Evolutionary conservation across 768 basidiomycete genomes (phyloP), one percentile per base, ranked within the genome.

Genomic region (Crepidotus variabilis): DNA sequence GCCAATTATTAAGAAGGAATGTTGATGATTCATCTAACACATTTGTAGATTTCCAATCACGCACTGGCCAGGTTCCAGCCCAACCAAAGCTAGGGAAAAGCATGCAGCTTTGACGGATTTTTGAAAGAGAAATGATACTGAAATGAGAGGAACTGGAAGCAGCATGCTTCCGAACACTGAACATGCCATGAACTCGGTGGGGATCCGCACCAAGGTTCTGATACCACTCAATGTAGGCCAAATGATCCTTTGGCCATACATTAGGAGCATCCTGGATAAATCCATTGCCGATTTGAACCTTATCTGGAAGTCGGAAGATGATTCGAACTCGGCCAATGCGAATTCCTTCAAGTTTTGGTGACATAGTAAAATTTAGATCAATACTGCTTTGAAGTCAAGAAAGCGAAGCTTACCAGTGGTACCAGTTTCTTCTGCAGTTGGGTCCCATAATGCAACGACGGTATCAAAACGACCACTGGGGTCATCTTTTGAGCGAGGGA

Each of bases 1-100:
- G 21, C 66, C 64, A 67, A 50, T 67, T 69, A 60, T 69, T 67
- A 23, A 67, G 47, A 52, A 60, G 57, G 54, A 69, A 69, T 1
- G 57, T 51, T n/a, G 43, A 35, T 32, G 52, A 54, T 24, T 50
- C 13, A 22, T 69, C 66, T 16, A 69, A 47, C 28, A 66, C 60
- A 58, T 54, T 63, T 11, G 54, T 49, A 13, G 61, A 35, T 43
- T 14, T 43, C 7, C 51, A 61, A 21, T 3, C 20, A 3, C 47
- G 24, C 20, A 13, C 24, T 6, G 24, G 14, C 13, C 47, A 49
- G 4, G 6, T 4, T 49, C n/a, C 14, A n/a, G 21, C 2, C 2
- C 52, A 24, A 2, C 13, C 47, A 68, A 55, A 65, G 16, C 55
- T 55, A 2, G 73, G 74, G 35, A 70, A 60, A 3, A 74, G 61